Base-by-base conservation (phyloP, 2,329 filamentous ascomycete genomes). In the Phaeoacremonium minimum region DNA sequence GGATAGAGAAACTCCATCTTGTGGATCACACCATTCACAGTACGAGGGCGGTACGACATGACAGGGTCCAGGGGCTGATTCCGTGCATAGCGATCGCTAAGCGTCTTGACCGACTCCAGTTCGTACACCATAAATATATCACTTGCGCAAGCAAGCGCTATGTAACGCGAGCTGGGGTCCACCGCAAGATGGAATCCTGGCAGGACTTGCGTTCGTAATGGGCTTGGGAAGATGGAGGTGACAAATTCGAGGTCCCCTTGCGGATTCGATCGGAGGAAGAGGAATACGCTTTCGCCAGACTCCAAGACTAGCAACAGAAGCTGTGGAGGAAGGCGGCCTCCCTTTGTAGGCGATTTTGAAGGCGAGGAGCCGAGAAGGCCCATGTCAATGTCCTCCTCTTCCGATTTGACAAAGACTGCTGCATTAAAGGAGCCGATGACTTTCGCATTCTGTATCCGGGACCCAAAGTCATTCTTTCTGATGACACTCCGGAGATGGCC, bases 1-100 rank as follows among this genome's bases (percentile, higher is more conserved):
- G 89, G 86, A 41, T 85, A 79, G 4, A 98, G 69, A 46, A 97
- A 98, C 15, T 89, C 85, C 70, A 96, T 82, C 48, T 87, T 85
- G 49, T 91, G 71, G 37, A 97, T 87, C n/a, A 82, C 70, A 1
- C 87, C 89, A 7, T 80, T 74, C 7, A 88, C 66, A 8, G 58
- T 46, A 8, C 71, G 66, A 14, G 66, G 51, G 14, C 60, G 52
- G 28, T 49, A 56, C 1, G 56, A 58, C 41, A 69, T 69, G 38
- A 95, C 73, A 2, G 84, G 85, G 8, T 68, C 58, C 40, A 86
- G 57, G 44, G 62, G 51, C n/a, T 64, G 58, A 19, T 55, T 52
- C 26, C 51, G 46, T 13, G 50, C 53, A 51, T 71, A 83, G 53
- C 64, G 79, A 49, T 48, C 56, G 47, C 58, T 72, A 52, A 77